Percentiles rank a stretch among this genome's conserved stretches.
Evolutionary conservation across 2,329 filamentous ascomycete species (phyloP).

Genomic region (Thelonectria discophora): DNA sequence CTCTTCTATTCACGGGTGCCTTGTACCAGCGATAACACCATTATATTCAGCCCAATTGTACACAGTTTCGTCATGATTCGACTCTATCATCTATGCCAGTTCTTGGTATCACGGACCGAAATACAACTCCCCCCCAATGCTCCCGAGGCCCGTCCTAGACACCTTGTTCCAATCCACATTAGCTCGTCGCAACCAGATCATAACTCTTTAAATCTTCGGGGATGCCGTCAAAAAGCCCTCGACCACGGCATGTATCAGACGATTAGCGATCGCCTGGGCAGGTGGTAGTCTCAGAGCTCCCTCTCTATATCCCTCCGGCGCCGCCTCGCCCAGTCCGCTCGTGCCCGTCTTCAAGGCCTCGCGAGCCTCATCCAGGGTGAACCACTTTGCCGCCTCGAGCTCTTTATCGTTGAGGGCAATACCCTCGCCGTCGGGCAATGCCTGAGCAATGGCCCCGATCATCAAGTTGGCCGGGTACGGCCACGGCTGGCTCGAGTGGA

Average conservation of each 20-base stretch:
- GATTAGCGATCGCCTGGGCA: conserved; percentile 89
- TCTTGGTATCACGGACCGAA: background rate
- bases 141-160: conserved; percentile 1
- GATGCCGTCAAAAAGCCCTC: conserved; percentile 72
- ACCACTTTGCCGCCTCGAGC: conserved; percentile 90
- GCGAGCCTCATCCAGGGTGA: conserved; percentile 79
- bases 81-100: background rate
- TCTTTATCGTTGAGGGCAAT: conserved; percentile 92
- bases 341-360: conserved; percentile 74
- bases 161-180: background rate
- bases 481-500: conserved; percentile 89
- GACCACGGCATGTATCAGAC: conserved; percentile 81
- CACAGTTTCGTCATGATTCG: background rate
- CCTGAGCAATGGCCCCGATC: conserved; percentile 89
- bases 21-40: background rate
- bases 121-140: background rate
- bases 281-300: conserved; percentile 84
- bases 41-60: background rate
- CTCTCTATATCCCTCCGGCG: conserved; percentile 75
- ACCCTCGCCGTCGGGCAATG: conserved; percentile 77
- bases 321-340: conserved; percentile 70
- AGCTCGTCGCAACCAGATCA: background rate
- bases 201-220: conserved; percentile 57
- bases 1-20: background rate
- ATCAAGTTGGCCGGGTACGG: conserved; percentile 86